Conservation (phyloP, 2,329 filamentous ascomycete species). For the Cercospora citrullina region DNA sequence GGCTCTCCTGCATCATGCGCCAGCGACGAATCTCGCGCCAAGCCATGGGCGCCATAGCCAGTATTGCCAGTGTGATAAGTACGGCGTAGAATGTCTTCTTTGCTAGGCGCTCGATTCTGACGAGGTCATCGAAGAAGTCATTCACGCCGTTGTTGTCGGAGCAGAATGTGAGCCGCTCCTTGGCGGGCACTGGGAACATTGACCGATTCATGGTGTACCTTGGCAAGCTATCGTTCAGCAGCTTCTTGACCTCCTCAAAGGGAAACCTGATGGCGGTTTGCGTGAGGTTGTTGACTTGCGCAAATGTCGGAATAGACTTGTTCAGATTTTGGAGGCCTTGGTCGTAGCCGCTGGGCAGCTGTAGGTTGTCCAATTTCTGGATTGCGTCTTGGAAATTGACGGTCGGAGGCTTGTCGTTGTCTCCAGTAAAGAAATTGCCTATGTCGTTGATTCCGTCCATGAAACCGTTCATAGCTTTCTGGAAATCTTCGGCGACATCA, state of each 20-base stretch:
- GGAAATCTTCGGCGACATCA: constrained; percentile 43
- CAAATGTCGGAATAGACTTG: constrained; percentile 28
- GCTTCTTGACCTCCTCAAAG: constrained; percentile 74
- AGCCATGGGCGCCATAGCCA: constrained; percentile 75
- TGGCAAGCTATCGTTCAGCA: constrained; percentile 70
- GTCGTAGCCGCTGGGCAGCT: constrained; percentile 68
- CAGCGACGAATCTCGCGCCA: constrained; percentile 78
- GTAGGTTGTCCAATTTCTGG: constrained; percentile 66
- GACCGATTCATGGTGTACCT: constrained; percentile 75
- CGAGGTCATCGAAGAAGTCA: constrained; percentile 76
- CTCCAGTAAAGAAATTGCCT: constrained; percentile 44
- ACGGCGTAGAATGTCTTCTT: constrained; percentile 75
- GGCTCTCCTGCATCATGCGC: constrained; percentile 69
- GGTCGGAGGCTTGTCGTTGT: constrained; percentile 47
- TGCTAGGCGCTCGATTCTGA: constrained; percentile 64
- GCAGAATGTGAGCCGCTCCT: constrained; percentile 83
- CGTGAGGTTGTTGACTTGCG: constrained; percentile 79
- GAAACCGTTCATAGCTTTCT: constrained; percentile 58
- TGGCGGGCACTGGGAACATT: constrained; percentile 78
- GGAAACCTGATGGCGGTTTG: constrained; percentile 72
- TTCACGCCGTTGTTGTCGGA: constrained; percentile 79
- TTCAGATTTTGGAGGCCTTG: constrained; percentile 57
- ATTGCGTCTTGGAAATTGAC: constrained; percentile 68
- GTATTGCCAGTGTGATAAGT: constrained; percentile 68
- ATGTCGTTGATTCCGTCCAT: constrained; percentile 51